A percentile compares a stretch with the other conserved stretches of the same genome.
Evolutionary conservation across 2,329 filamentous ascomycete genomes (phyloP).

Genomic region (Tolypocladium amazonense): DNA sequence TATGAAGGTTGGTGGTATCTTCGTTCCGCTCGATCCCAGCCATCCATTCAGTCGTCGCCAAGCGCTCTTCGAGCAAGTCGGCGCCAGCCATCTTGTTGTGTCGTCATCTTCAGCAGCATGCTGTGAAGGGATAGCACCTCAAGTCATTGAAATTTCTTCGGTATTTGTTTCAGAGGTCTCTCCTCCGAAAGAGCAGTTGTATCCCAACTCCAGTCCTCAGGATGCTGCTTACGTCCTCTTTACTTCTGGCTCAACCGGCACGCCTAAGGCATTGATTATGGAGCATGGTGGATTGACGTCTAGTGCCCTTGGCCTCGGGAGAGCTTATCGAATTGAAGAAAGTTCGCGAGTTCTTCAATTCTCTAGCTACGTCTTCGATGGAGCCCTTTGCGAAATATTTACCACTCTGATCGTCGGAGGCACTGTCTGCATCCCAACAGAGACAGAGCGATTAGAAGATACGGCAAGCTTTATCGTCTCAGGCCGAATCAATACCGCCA

Average conservation of each 20-base stretch:
- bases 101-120: background rate
- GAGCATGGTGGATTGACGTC: slow-evolving; percentile 43
- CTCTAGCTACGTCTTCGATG: slow-evolving; percentile 39
- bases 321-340: slow-evolving; percentile 31
- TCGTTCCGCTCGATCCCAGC: slow-evolving; percentile 14
- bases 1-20: slow-evolving; percentile 14
- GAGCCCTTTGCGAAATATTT: slow-evolving; percentile 22
- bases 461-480: background rate
- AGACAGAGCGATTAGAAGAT: slow-evolving; percentile 6
- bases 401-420: slow-evolving; percentile 10
- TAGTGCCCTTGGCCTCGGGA: slow-evolving; percentile 34
- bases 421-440: slow-evolving; percentile 11
- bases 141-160: background rate
- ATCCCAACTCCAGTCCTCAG: background rate
- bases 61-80: background rate
- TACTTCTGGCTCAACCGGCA: slow-evolving; percentile 16
- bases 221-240: slow-evolving; percentile 14
- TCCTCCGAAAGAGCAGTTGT: background rate
- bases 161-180: background rate
- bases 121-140: background rate
- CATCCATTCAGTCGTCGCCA: slow-evolving; percentile 2
- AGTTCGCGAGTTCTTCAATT: slow-evolving; percentile 42
- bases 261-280: slow-evolving; percentile 15
- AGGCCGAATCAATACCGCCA: background rate
- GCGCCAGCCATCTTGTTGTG: background rate